These are phyloP conservation scores for Olyra latifolia DNA, from an alignment of 176 grass and related monocot species.

Conservation along the genomic window DNA sequence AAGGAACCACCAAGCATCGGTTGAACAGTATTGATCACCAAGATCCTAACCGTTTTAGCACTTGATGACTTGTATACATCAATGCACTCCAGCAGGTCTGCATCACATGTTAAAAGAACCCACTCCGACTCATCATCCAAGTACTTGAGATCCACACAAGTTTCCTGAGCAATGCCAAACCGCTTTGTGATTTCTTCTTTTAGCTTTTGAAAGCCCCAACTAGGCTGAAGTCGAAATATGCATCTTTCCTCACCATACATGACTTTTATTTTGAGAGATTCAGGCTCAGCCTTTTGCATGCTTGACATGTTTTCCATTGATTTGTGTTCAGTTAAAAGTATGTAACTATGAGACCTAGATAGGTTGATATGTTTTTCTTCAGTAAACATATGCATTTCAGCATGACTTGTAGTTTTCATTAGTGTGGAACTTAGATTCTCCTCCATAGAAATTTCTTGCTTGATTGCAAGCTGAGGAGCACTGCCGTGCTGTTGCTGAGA, in stretches of 20 bases:
- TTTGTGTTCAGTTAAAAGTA: constrained; percentile 47
- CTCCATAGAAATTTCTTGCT: constrained; percentile 57
- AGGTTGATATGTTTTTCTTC: constrained; percentile 42
- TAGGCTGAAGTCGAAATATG: constrained; percentile 76
- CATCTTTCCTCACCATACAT: constrained; percentile 88
- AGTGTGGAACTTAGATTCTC: constrained; percentile 52
- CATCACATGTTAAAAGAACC: constrained; percentile 93
- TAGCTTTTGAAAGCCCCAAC: constrained; percentile 72
- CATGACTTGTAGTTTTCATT: constrained; percentile 27
- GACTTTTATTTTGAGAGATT: constrained; percentile 87
- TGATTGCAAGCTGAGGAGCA: constrained; percentile 37
- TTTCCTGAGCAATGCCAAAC: constrained; percentile 43
- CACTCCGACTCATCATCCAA: constrained; percentile 98
- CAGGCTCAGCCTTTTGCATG: constrained; percentile 43
- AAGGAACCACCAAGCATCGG: constrained; percentile 37
- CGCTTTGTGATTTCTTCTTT: constrained; percentile 78
- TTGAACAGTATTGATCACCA: constrained; percentile 41
- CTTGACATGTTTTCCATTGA: constrained; percentile 25
- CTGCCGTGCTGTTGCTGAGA: constrained; percentile 42
- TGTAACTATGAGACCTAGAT: constrained; percentile 38
- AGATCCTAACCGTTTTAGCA: constrained; percentile 75
- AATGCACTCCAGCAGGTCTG: constrained; percentile 82
- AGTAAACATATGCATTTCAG: constrained; percentile 27
- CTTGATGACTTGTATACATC: constrained; percentile 76
- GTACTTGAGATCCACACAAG: constrained; percentile 70